phyloP scores from a whole-genome alignment of 257 asterid genomes.

The Fraxinus cuspidata region DNA sequence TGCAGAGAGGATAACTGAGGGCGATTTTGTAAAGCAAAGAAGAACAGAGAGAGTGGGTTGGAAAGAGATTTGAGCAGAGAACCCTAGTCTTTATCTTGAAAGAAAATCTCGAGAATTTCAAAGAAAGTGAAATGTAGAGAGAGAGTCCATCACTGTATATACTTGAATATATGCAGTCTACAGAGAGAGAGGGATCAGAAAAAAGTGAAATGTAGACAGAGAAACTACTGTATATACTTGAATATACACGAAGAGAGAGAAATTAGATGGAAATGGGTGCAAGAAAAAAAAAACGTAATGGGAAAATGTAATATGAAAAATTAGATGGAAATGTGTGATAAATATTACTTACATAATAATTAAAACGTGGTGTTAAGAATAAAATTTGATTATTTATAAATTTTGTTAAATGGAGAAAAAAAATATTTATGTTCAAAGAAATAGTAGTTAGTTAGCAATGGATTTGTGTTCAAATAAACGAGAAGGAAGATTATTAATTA shows the following conservation, averaged over 20 bases:
- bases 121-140: slow-evolving; percentile 53
- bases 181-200: slow-evolving; percentile 1
- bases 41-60: slow-evolving; percentile 1
- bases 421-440: too few relatives aligned
- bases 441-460: too few relatives aligned
- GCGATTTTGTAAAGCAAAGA: slow-evolving; percentile 11
- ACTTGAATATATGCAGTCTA: slow-evolving; percentile 7
- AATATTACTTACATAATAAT: too few relatives aligned
- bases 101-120: slow-evolving; percentile 55
- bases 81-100: slow-evolving; percentile 44
- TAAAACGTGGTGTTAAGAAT: too few relatives aligned
- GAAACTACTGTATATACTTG: neutral
- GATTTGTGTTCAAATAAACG: too few relatives aligned
- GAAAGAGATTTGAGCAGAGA: slow-evolving; percentile 38
- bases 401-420: too few relatives aligned
- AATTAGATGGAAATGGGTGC: too few relatives aligned
- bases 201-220: neutral
- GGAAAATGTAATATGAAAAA: too few relatives aligned
- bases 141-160: slow-evolving; percentile 26
- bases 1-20: slow-evolving; percentile 3
- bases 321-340: too few relatives aligned
- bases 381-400: too few relatives aligned
- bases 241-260: neutral
- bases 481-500: too few relatives aligned
- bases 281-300: too few relatives aligned